Evolutionary conservation across 1,284 basidiomycete genomes (phyloP).

Genomic region (Fomitopsis palustris): DNA sequence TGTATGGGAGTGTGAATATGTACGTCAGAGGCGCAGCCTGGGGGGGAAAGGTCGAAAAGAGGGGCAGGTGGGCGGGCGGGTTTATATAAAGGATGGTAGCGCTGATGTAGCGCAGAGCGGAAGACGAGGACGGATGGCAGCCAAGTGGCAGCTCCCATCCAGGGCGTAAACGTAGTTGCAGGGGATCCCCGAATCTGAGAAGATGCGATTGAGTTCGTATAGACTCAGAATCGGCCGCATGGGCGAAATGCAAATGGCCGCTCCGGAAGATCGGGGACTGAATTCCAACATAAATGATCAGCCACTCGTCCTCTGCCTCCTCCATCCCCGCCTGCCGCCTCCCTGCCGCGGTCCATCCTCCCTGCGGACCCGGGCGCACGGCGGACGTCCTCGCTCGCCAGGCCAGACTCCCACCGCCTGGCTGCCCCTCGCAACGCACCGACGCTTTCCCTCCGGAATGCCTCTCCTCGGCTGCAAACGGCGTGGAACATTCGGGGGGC

Average conservation of each 20-base stretch:
- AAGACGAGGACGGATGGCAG: constrained; percentile 11
- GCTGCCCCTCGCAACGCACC: background rate
- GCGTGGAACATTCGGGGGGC: background rate
- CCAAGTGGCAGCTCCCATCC: constrained; percentile 5
- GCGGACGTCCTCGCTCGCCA: background rate
- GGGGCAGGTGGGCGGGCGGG: constrained; percentile 15
- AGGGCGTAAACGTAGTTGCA: constrained; percentile 19
- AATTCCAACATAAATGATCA: constrained; percentile 10
- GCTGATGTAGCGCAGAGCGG: constrained; percentile 15
- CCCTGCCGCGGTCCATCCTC: constrained; percentile 6
- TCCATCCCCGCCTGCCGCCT: background rate
- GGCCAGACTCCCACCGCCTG: background rate
- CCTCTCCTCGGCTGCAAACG: background rate
- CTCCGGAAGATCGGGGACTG: constrained; percentile 24
- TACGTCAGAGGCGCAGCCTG: constrained; percentile 14
- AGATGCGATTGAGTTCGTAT: constrained; percentile 32
- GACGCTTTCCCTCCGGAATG: background rate
- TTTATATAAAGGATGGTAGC: constrained; percentile 16
- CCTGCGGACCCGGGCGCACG: background rate
- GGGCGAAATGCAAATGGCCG: constrained; percentile 15
- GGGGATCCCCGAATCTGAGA: constrained; percentile 33
- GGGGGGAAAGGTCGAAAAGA: constrained; percentile 14
- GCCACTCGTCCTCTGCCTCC: constrained; percentile 1
- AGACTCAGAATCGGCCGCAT: constrained; percentile 19
- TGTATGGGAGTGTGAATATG: constrained; percentile 3